Evolutionary conservation across 257 asterid species (phyloP).

Genomic region (Rhazya stricta): DNA sequence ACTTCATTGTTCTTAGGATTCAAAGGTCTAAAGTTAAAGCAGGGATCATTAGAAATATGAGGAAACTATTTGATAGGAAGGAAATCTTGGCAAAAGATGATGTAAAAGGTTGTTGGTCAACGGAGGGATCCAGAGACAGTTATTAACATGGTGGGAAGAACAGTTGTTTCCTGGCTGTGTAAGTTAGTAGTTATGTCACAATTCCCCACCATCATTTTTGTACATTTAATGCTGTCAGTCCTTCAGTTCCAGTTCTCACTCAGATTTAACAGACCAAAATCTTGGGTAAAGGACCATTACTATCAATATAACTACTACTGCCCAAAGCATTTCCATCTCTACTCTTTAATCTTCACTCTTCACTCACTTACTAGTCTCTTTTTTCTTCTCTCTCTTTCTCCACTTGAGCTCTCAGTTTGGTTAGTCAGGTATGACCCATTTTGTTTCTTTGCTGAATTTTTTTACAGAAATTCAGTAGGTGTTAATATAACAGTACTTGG

Average conservation of each 20-base stretch:
- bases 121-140: constrained; percentile 25
- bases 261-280: constrained; percentile 11
- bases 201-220: constrained; percentile 22
- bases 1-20: not conserved
- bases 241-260: constrained; percentile 2
- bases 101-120: constrained; percentile 23
- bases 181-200: constrained; percentile 24
- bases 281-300: constrained; percentile 4
- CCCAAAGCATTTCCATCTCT: not conserved
- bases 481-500: not conserved
- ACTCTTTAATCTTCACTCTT: not conserved
- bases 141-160: constrained; percentile 16
- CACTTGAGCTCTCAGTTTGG: not conserved
- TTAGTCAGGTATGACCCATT: constrained; percentile 10
- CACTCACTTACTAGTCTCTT: not conserved
- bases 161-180: constrained; percentile 24
- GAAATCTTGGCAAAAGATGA: not conserved
- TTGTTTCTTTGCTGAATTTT: not conserved
- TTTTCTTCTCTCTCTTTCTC: not conserved
- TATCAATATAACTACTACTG: not conserved
- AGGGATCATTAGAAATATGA: no score
- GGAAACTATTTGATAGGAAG: no score
- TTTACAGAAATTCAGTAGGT: constrained; percentile 1
- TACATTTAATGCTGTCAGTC: constrained; percentile 16
- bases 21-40: not conserved